Conservation (phyloP, 1,139 yeast genomes). For the Arxiozyma heterogenica region DNA sequence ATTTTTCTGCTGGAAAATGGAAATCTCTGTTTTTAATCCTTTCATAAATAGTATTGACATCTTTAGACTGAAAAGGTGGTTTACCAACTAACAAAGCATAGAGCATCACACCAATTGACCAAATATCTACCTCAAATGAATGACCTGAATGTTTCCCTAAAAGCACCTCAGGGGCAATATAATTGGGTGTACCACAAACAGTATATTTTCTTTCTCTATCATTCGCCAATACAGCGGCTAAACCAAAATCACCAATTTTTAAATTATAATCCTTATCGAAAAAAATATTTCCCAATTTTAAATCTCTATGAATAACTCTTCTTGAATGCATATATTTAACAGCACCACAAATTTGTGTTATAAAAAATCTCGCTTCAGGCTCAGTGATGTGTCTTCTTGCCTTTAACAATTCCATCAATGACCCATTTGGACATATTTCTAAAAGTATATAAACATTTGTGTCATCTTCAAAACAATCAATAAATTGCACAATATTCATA, state of each 20-base stretch:
- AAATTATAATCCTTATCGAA: conserved; percentile 87
- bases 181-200: conserved; percentile 96
- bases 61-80: conserved; percentile 96
- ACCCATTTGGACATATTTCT: conserved; percentile 90
- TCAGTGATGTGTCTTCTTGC: conserved; percentile 75
- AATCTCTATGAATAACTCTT: conserved; percentile 91
- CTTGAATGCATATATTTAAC: conserved; percentile 84
- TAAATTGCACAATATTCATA: conserved; percentile 80
- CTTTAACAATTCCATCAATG: conserved; percentile 85
- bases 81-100: conserved; percentile 85
- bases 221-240: conserved; percentile 62
- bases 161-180: conserved; percentile 93
- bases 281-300: conserved; percentile 89
- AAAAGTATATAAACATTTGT: conserved; percentile 83
- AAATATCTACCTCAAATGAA: conserved; percentile 86
- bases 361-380: conserved; percentile 83
- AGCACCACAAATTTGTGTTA: conserved; percentile 92
- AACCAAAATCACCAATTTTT: conserved; percentile 93
- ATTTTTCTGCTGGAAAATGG: conserved; percentile 66
- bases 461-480: conserved; percentile 94
- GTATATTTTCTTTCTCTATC: conserved; percentile 74
- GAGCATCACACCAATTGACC: conserved; percentile 97
- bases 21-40: conserved; percentile 80
- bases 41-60: conserved; percentile 86
- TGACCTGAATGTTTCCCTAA: conserved; percentile 86